Evolutionary conservation across 257 asterid species (phyloP).

Genomic region (Nicotiana noctiflora): DNA sequence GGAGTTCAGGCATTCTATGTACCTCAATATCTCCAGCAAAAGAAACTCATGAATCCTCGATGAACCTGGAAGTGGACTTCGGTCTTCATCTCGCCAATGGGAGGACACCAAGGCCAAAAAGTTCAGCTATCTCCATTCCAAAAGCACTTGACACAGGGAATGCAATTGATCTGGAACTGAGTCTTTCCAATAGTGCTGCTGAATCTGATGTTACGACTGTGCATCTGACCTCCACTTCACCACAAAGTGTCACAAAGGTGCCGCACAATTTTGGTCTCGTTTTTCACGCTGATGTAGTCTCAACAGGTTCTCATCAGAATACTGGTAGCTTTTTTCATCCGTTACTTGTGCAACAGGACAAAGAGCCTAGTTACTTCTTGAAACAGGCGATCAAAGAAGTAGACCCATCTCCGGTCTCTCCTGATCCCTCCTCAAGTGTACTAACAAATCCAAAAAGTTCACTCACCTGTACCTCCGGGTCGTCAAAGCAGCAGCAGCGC

Average conservation of each 20-base stretch:
- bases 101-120: slow-evolving; percentile 38
- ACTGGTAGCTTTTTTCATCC: slow-evolving; percentile 24
- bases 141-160: slow-evolving; percentile 32
- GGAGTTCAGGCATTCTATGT: slow-evolving; percentile 73
- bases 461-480: slow-evolving; percentile 92
- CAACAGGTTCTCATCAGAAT: slow-evolving; percentile 16
- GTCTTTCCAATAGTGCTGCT: slow-evolving; percentile 56
- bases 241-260: slow-evolving; percentile 22
- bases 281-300: slow-evolving; percentile 31
- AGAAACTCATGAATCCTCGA: slow-evolving; percentile 63
- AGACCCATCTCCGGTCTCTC: slow-evolving; percentile 31
- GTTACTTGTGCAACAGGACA: slow-evolving; percentile 22
- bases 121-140: slow-evolving; percentile 27
- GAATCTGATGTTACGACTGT: slow-evolving; percentile 56
- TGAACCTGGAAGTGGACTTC: slow-evolving; percentile 82
- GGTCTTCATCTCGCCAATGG: slow-evolving; percentile 70
- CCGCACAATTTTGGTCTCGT: slow-evolving; percentile 16
- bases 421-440: slow-evolving; percentile 48
- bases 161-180: slow-evolving; percentile 67
- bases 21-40: slow-evolving; percentile 73
- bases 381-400: slow-evolving; percentile 35
- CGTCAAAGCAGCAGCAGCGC: slow-evolving; percentile 54
- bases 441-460: slow-evolving; percentile 65
- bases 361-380: slow-evolving; percentile 25
- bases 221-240: slow-evolving; percentile 31